A percentile compares a stretch with the other conserved stretches of the same genome.
Evolutionary conservation across 495 filamentous ascomycete genomes (phyloP).

Genomic region (Penicillium herquei): DNA sequence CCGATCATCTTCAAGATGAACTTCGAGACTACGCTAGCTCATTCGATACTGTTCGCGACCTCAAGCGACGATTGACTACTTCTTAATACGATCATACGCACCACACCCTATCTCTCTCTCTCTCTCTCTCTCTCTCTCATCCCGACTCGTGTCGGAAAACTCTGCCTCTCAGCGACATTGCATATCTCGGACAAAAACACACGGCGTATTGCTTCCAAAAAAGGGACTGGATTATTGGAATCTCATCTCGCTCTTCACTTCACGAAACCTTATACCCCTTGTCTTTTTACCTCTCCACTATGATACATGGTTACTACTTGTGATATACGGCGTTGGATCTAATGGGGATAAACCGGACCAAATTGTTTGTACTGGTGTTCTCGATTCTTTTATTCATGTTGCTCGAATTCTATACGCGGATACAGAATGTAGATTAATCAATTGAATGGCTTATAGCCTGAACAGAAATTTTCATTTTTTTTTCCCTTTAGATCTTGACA

Average conservation of each 20-base stretch:
- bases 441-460: not conserved
- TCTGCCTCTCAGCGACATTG: conserved; percentile 12
- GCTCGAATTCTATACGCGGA: not conserved
- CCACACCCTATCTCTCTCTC: not conserved
- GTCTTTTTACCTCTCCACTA: not conserved
- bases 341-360: conserved; percentile 12
- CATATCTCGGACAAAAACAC: conserved; percentile 11
- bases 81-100: conserved; percentile 21
- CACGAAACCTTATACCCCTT: conserved; percentile 1
- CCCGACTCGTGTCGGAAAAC: not conserved
- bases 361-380: conserved; percentile 2
- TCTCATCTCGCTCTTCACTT: not conserved
- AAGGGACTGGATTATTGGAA: not conserved
- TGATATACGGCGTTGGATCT: conserved; percentile 17
- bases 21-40: conserved; percentile 82
- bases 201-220: conserved; percentile 5
- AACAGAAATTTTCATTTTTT: not conserved
- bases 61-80: conserved; percentile 56
- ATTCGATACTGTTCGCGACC: conserved; percentile 77
- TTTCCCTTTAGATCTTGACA: too few relatives aligned
- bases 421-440: conserved; percentile 15
- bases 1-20: conserved; percentile 74
- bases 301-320: not conserved
- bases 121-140: conserved; percentile 3
- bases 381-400: too few relatives aligned